Percentiles rank a stretch among this genome's conserved stretches.
phyloP scores from a whole-genome alignment of 305 asterid genomes.

The Fraxinus sp. region DNA sequence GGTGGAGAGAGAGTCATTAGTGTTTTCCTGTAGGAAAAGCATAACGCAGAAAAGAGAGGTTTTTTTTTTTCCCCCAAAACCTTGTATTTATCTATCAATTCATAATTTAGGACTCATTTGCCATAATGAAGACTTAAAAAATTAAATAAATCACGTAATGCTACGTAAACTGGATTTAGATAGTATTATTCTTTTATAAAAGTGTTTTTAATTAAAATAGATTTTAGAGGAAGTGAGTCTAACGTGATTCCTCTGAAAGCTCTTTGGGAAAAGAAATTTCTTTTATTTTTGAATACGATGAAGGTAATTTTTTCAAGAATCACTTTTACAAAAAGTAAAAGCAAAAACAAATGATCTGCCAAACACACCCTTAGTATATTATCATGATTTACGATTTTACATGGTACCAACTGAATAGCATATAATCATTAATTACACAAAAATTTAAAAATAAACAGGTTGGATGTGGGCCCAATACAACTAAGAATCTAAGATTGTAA shows the following conservation, averaged over 20 bases:
- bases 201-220: too few species aligned
- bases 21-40: constrained; percentile 2
- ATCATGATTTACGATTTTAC: background rate
- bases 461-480: background rate
- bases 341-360: background rate
- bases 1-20: background rate
- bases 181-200: too few species aligned
- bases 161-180: too few species aligned
- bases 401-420: background rate
- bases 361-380: background rate
- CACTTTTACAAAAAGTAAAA: too few species aligned
- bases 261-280: too few species aligned
- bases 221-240: too few species aligned
- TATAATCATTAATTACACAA: background rate
- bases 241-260: background rate
- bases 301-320: background rate
- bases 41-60: background rate
- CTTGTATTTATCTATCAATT: background rate
- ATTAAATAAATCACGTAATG: too few species aligned
- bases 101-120: background rate
- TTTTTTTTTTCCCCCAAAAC: background rate
- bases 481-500: background rate
- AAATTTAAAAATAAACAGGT: background rate
- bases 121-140: background rate
- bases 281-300: background rate